Evolutionary conservation across 2,329 filamentous ascomycete species (phyloP).

Genomic region (Stachybotrys chlorohalonatus): DNA sequence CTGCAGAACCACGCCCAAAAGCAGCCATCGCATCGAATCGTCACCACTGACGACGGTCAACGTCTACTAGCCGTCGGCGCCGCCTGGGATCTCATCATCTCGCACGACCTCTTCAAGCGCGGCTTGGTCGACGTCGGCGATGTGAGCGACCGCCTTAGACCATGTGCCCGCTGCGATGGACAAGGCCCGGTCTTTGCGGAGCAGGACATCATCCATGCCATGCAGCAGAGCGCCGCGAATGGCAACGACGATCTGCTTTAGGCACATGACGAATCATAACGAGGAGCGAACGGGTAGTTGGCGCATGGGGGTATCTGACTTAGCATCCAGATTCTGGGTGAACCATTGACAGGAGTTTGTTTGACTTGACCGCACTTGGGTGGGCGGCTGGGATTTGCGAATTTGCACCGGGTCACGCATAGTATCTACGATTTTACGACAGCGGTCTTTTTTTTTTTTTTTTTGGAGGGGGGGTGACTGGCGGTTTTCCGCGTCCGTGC

Average conservation of each 20-base stretch:
- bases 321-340: not conserved
- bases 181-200: constrained; percentile 85
- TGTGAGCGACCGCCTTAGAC: constrained; percentile 72
- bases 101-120: constrained; percentile 65
- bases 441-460: not conserved
- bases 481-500: too few species aligned
- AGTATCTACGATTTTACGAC: not conserved
- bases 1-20: constrained; percentile 54
- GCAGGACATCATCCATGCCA: constrained; percentile 59
- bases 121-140: constrained; percentile 74
- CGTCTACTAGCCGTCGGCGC: constrained; percentile 65
- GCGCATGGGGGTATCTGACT: constrained; percentile 11
- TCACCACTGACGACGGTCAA: constrained; percentile 56
- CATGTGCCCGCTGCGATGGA: constrained; percentile 71
- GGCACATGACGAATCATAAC: constrained; percentile 3
- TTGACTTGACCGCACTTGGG: not conserved
- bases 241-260: constrained; percentile 66
- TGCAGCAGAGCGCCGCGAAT: constrained; percentile 68
- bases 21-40: constrained; percentile 59
- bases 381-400: not conserved
- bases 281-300: constrained; percentile 3
- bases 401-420: not conserved
- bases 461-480: too few species aligned
- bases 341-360: not conserved
- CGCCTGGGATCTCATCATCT: constrained; percentile 84